These are phyloP conservation scores for Claviceps humidiphila DNA, from an alignment of 2,329 filamentous ascomycete genomes.

Conservation along the genomic window DNA sequence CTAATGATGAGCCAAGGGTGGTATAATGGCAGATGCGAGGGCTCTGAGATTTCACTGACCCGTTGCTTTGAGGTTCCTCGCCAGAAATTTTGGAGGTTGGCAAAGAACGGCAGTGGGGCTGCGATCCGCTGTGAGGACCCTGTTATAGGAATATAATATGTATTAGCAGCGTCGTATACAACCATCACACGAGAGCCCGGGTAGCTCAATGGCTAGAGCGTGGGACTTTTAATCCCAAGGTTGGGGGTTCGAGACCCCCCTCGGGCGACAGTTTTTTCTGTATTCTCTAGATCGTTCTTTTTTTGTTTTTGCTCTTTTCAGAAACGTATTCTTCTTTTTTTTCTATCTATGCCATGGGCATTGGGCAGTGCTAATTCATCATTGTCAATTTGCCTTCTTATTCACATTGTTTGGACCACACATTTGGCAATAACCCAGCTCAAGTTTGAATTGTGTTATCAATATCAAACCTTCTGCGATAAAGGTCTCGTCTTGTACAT, in stretches of 20 bases:
- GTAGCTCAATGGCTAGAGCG: conserved; percentile 23
- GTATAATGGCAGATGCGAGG: background rate
- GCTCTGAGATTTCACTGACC: background rate
- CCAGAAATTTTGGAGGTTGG: conserved; percentile 8
- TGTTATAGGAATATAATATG: background rate
- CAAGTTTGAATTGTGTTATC: no score
- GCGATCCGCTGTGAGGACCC: background rate
- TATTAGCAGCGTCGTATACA: background rate
- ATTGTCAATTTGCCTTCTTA: no score
- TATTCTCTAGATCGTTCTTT: accelerated
- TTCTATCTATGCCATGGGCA: background rate
- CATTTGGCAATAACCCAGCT: no score
- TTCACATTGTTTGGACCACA: no score
- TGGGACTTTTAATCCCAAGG: conserved; percentile 22
- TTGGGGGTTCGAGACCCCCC: conserved; percentile 20
- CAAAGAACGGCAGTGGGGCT: background rate
- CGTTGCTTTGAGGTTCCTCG: background rate
- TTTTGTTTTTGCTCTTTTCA: background rate
- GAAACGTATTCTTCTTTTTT: background rate
- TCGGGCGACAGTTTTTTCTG: conserved; percentile 12
- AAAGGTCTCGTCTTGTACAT: no score
- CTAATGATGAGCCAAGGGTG: background rate
- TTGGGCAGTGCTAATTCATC: no score
- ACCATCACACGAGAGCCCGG: conserved; percentile 8
- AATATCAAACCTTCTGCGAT: no score